Conservation (phyloP, 2,329 filamentous ascomycete genomes). For the Exophiala aquamarina region DNA sequence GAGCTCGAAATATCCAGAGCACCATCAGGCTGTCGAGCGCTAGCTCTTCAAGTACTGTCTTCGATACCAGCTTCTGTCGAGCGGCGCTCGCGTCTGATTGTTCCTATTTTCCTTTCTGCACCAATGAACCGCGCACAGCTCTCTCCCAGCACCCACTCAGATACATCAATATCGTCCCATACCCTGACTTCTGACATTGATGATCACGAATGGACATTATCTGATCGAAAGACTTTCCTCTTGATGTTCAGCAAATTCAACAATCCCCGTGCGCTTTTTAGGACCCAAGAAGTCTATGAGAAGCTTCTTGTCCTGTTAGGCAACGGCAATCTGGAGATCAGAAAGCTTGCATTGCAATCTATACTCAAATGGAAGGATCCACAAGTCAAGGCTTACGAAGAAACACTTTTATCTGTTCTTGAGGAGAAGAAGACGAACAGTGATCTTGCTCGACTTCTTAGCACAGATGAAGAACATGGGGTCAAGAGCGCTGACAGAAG, state of each 20-base stretch:
- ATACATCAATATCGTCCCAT: slow-evolving; percentile 23
- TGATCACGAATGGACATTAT: slow-evolving; percentile 43
- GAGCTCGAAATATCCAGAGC: slow-evolving; percentile 8
- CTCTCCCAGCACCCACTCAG: slow-evolving; percentile 10
- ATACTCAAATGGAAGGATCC: slow-evolving; percentile 87
- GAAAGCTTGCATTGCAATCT: slow-evolving; percentile 79
- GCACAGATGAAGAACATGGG: slow-evolving; percentile 62
- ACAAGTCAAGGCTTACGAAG: slow-evolving; percentile 73
- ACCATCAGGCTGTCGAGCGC: slow-evolving; percentile 60
- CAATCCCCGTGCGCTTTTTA: slow-evolving; percentile 83
- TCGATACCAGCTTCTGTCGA: slow-evolving; percentile 76
- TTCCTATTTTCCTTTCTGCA: slow-evolving; percentile 83
- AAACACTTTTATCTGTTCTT: slow-evolving; percentile 80
- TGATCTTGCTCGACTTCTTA: slow-evolving; percentile 85
- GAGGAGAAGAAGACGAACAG: slow-evolving; percentile 92
- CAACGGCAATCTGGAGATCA: slow-evolving; percentile 88
- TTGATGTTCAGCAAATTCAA: slow-evolving; percentile 78
- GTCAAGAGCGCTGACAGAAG: slow-evolving; percentile 72
- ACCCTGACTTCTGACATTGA: slow-evolving; percentile 29
- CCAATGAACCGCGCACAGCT: slow-evolving; percentile 32
- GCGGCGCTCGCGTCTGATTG: slow-evolving; percentile 77
- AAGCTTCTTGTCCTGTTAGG: slow-evolving; percentile 73
- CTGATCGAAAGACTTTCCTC: slow-evolving; percentile 80
- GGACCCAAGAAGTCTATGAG: slow-evolving; percentile 71
- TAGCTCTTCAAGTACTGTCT: slow-evolving; percentile 76